These are phyloP conservation scores for Hypoxylon fuscum DNA, from an alignment of 495 filamentous ascomycete species.

Conservation along the genomic window DNA sequence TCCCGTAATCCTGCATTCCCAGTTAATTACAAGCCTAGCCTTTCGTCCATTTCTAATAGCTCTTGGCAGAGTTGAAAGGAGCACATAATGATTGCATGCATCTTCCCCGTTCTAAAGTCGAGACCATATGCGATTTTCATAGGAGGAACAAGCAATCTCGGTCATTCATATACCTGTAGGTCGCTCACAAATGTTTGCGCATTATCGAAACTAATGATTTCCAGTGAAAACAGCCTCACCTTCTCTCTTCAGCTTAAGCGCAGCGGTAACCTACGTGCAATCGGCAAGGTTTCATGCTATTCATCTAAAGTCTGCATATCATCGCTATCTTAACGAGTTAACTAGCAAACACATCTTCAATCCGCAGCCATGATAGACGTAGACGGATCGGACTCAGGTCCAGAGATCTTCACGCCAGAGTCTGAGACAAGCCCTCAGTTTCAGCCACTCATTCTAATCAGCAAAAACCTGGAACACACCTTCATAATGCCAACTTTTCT, in stretches of 20 bases:
- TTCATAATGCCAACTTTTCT: slow-evolving; percentile 85
- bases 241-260: background rate
- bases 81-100: slow-evolving; percentile 14
- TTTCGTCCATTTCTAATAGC: slow-evolving; percentile 1
- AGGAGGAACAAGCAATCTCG: background rate
- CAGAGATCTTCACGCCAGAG: slow-evolving; percentile 35
- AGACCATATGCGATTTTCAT: slow-evolving; percentile 1
- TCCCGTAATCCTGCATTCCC: slow-evolving; percentile 41
- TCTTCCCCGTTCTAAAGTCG: background rate
- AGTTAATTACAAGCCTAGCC: slow-evolving; percentile 20
- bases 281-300: background rate
- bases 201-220: background rate
- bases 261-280: background rate
- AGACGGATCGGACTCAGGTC: slow-evolving; percentile 39
- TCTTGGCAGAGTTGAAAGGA: slow-evolving; percentile 11
- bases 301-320: background rate
- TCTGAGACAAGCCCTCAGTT: slow-evolving; percentile 31
- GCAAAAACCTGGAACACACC: slow-evolving; percentile 84
- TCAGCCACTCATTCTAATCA: slow-evolving; percentile 77
- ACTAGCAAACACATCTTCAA: background rate
- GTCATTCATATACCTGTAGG: slow-evolving; percentile 14
- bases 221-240: background rate
- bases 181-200: background rate
- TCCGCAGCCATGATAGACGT: slow-evolving; percentile 27
- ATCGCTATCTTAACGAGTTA: background rate